Base-by-base conservation (phyloP, 176 grass and related monocot species). In the Canna indica region DNA sequence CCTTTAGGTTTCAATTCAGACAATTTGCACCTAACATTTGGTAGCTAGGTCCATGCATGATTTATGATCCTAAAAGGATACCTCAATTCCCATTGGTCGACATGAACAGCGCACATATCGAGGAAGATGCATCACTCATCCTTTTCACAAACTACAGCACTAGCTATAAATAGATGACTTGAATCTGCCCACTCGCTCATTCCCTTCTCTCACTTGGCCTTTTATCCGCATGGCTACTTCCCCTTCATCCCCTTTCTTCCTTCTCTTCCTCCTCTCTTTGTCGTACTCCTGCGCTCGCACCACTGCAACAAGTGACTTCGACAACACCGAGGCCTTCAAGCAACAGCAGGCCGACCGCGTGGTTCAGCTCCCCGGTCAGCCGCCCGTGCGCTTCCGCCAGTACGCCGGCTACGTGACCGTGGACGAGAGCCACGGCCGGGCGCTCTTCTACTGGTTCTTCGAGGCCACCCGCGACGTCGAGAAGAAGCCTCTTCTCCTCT, bases 401-500 rank as follows among this genome's bases (percentile, higher is more conserved):
- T 89, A 79, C 69, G 78, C 86, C 0, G 86, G 86, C 20, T 85
- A 85, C 6, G 67, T 85, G 46, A 85, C 76, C 2, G 78, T 77
- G 22, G 75, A 89, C 36, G 72, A 81, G 63, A 31, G 59, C 64
- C 83, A 78, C 3, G 83, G 86, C 30, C 85, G 80, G 76, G 83
- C 86, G 11, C 79, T 90, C 33, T 83, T 90, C 83, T 90, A 90
- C 18, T 86, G 83, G 83, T 81, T 90, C 73, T 71, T 90, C 9
- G 87, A 90, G 83, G 80, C 87, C 29, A 74, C 74, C 41, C 25
- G 74, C 56, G 68, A 81, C 42, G 69, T 73, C 32, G 73, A 76
- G 5, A 68, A 82, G 39, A 86, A 81, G 69, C 87, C 87, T 25
- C 77, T 90, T 9, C 52, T 90, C 47, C 26, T 86, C n/a, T 90